These are phyloP conservation scores for Scutellaria barbata DNA, from an alignment of 257 asterid species.

Conservation along the genomic window DNA sequence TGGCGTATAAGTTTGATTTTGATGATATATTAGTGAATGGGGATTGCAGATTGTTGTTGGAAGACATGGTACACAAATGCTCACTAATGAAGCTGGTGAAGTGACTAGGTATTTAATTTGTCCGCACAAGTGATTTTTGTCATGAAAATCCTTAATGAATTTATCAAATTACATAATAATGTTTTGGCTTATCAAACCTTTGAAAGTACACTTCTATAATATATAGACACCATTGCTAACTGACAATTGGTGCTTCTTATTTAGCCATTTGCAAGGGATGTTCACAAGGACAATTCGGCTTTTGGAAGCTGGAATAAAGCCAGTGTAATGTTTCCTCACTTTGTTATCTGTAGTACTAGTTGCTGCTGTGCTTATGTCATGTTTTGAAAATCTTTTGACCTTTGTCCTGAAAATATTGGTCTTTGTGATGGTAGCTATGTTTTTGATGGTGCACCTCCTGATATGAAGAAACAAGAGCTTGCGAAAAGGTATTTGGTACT, in stretches of 20 bases:
- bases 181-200: neutral
- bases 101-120: constrained; percentile 63
- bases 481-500: constrained; percentile 73
- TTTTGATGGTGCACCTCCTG: constrained; percentile 94
- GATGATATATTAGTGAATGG: constrained; percentile 16
- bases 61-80: constrained; percentile 79
- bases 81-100: constrained; percentile 92
- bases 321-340: constrained; percentile 61
- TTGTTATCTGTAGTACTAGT: constrained; percentile 1
- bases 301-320: constrained; percentile 97
- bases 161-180: neutral
- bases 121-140: no score
- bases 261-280: constrained; percentile 95
- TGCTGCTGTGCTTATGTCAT: constrained; percentile 22
- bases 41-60: constrained; percentile 80
- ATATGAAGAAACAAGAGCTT: constrained; percentile 88
- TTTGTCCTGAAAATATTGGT: constrained; percentile 22
- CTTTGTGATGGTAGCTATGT: constrained; percentile 64
- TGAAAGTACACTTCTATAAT: neutral
- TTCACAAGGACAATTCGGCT: constrained; percentile 91
- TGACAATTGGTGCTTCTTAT: constrained; percentile 4
- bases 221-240: neutral
- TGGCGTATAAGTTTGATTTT: neutral
- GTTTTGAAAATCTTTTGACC: constrained; percentile 13
- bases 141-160: no score